A percentile compares a stretch with the other conserved stretches of the same genome.
Conservation (phyloP, 331 rosid species). For the Rosa hybrid region DNA sequence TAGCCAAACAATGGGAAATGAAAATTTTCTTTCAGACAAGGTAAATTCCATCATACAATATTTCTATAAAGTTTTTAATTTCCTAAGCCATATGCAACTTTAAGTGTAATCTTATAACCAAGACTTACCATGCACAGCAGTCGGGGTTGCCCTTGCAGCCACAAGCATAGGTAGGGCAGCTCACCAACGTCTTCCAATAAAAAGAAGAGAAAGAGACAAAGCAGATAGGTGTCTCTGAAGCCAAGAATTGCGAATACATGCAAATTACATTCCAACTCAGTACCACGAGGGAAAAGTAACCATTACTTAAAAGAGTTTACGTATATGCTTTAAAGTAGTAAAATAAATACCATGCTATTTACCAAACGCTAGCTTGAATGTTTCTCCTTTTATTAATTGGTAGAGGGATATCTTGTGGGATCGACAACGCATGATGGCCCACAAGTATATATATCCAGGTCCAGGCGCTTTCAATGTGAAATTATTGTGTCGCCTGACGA, state of each 20-base stretch:
- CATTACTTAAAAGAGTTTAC: no score
- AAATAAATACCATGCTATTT: slow-evolving; percentile 32
- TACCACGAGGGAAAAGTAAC: slow-evolving; percentile 35
- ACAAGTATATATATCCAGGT: slow-evolving; percentile 86
- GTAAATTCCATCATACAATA: no score
- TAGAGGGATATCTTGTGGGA: slow-evolving; percentile 54
- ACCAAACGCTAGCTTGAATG: slow-evolving; percentile 78
- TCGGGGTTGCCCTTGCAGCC: slow-evolving; percentile 77
- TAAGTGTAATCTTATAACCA: neutral
- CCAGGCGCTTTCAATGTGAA: slow-evolving; percentile 89
- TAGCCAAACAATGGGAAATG: no score
- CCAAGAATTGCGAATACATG: slow-evolving; percentile 82
- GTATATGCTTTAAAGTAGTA: no score
- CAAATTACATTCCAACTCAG: slow-evolving; percentile 95
- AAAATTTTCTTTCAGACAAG: no score
- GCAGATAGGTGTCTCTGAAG: slow-evolving; percentile 89
- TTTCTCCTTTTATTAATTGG: slow-evolving; percentile 75
- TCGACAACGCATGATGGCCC: slow-evolving; percentile 78
- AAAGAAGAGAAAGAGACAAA: slow-evolving; percentile 95
- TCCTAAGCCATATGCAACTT: no score
- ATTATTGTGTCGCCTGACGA: slow-evolving; percentile 70
- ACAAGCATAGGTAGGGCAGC: slow-evolving; percentile 84
- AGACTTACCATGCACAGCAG: slow-evolving; percentile 67
- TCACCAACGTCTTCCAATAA: slow-evolving; percentile 77
- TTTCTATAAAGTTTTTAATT: no score